Base-by-base conservation (phyloP, 2,329 filamentous ascomycete species). In the Diaporthe citriasiana region DNA sequence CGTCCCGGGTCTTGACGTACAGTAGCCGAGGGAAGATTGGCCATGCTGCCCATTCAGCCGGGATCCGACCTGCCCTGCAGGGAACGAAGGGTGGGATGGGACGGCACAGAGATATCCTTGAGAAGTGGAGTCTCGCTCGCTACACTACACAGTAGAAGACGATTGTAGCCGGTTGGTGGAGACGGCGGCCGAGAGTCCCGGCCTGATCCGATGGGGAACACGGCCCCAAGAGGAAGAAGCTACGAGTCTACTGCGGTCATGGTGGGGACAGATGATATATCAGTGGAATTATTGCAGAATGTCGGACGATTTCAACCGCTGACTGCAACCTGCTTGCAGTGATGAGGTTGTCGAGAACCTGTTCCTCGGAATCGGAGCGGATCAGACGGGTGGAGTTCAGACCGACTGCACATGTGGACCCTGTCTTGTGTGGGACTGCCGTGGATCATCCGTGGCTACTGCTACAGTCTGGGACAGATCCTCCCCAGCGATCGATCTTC, bases 21-120 rank as follows among this genome's bases (percentile, higher is more conserved):
- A 59, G 56, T 40, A 35, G 55, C 71, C 71, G 60, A 70, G 30
- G 25, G 19, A 51, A n/a, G 27, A 50, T 50, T 8, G 40, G 40
- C 25, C 15, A 30, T 63, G 59, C 59, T 63, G 19, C 27, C 60
- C 42, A 66, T 51, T 68, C 33, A 68, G 47, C 63, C 63, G 63
- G 63, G 45, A 68, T 38, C 63, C 63, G 63, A 68, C 56, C 45
- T 71, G 47, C 57, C 42, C 30, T 57, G 68, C 60, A 66, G 60
- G 56, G 63, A 68, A 68, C 63, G 45, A 27, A 30, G 40, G 72
- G 66, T 70, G 72, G 38, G 42, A 57, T 56, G 68, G 72, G 30
- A 45, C 38, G 57, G 50, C 19, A 71, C 68, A 25, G 51, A 51
- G 38, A 35, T 47, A 51, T 51, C 27, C 55, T 40, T 50, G 68